phyloP scores from a whole-genome alignment of 2,329 filamentous ascomycete species.

The Sphaceloma murrayae region DNA sequence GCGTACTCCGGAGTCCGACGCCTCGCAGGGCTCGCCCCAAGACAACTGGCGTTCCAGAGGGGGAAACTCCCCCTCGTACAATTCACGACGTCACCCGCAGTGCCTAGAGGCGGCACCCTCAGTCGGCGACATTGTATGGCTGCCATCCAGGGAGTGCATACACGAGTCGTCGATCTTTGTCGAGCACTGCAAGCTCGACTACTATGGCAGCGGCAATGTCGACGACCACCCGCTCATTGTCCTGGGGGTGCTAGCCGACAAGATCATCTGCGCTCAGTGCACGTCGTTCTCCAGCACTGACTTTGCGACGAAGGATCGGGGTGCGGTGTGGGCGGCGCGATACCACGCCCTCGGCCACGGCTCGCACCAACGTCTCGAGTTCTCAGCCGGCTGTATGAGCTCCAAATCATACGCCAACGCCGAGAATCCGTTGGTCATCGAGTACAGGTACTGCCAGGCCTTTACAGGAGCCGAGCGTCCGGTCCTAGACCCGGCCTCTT shows the following conservation, averaged over 20 bases:
- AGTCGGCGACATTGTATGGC: constrained; percentile 3
- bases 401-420: constrained; percentile 1
- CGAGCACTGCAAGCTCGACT: neutral
- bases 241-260: constrained; percentile 1
- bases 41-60: too few species aligned
- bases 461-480: neutral
- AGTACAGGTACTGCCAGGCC: neutral
- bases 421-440: constrained; percentile 6
- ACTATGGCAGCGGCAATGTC: neutral
- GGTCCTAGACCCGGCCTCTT: neutral
- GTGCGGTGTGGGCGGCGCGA: neutral
- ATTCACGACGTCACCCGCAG: too few species aligned
- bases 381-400: neutral
- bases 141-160: neutral
- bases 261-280: constrained; percentile 7
- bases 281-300: neutral
- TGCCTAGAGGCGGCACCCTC: too few species aligned
- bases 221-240: constrained; percentile 7
- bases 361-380: neutral
- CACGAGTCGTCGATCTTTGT: neutral
- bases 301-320: neutral
- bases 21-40: too few species aligned
- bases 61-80: too few species aligned
- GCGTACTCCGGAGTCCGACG: too few species aligned
- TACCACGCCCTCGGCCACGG: constrained; percentile 7